phyloP scores from a whole-genome alignment of 768 basidiomycete species.

The Rhodotorula babjevae region DNA sequence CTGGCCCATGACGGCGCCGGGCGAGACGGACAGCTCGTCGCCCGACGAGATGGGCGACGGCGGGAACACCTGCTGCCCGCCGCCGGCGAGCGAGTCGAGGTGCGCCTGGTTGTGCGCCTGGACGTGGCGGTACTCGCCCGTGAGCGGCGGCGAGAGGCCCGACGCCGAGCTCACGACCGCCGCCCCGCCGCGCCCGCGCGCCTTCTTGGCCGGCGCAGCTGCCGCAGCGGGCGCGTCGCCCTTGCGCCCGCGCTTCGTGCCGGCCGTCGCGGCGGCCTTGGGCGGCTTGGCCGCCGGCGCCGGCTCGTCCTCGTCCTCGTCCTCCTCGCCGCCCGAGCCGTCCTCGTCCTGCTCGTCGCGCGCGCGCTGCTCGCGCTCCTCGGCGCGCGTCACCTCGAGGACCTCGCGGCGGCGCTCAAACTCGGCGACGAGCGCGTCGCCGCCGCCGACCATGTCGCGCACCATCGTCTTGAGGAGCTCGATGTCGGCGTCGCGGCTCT shows the following conservation, averaged over 20 bases:
- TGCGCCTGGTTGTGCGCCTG: constrained; percentile 29
- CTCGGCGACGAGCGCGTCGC: constrained; percentile 63
- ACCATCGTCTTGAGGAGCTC: constrained; percentile 71
- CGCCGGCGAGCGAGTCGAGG: constrained; percentile 14
- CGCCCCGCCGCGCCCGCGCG: background rate
- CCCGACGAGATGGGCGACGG: constrained; percentile 30
- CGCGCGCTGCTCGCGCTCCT: constrained; percentile 64
- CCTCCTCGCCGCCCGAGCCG: constrained; percentile 42
- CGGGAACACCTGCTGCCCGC: constrained; percentile 18
- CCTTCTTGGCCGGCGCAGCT: constrained; percentile 1
- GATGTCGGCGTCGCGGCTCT: constrained; percentile 56
- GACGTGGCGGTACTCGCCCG: constrained; percentile 20
- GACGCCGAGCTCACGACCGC: too few relatives aligned
- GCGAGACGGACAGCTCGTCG: constrained; percentile 22
- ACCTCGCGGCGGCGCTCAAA: constrained; percentile 66
- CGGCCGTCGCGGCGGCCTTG: constrained; percentile 14
- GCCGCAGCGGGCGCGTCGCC: background rate
- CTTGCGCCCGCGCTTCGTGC: constrained; percentile 24
- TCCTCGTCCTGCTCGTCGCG: constrained; percentile 60
- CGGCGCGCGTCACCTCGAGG: constrained; percentile 50
- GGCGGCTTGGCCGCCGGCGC: constrained; percentile 14
- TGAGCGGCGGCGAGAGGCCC: constrained; percentile 16
- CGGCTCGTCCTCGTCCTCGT: constrained; percentile 52
- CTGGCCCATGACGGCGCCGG: background rate
- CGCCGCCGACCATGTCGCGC: constrained; percentile 67